phyloP scores from a whole-genome alignment of 2,329 filamentous ascomycete species.

The Trichoderma semiorbis region DNA sequence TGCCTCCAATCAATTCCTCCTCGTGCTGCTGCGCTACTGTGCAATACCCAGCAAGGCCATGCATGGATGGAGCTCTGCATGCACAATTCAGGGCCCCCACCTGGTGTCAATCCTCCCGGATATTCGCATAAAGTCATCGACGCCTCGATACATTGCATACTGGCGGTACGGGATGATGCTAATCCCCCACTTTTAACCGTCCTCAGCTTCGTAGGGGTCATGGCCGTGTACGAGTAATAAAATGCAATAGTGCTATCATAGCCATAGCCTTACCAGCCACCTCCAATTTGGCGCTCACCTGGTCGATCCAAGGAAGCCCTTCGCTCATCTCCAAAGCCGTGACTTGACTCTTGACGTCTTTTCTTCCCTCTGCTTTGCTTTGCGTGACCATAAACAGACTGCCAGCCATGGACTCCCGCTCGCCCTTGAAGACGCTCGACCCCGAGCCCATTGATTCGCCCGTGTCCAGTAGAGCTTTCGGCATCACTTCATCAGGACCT shows the following conservation, averaged over 20 bases:
- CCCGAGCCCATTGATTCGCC: slow-evolving; percentile 16
- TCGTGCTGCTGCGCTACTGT: neutral
- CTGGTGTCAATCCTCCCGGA: neutral
- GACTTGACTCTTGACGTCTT: neutral
- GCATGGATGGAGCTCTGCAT: neutral
- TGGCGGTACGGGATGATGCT: slow-evolving; percentile 3
- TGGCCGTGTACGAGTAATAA: neutral
- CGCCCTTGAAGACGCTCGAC: slow-evolving; percentile 9
- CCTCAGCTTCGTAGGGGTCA: neutral
- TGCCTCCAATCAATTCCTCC: neutral
- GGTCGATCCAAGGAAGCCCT: neutral
- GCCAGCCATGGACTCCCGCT: slow-evolving; percentile 12
- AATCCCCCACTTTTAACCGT: slow-evolving; percentile 13
- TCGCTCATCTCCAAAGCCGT: neutral
- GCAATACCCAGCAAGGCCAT: neutral
- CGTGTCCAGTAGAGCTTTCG: neutral
- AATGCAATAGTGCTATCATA: neutral
- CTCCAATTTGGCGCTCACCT: slow-evolving; percentile 5
- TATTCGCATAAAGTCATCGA: neutral
- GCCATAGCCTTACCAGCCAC: slow-evolving; percentile 14
- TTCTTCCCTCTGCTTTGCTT: neutral
- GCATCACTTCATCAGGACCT: neutral
- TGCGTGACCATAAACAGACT: neutral
- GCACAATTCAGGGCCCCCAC: neutral
- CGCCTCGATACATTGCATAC: neutral